A percentile compares a stretch with the other conserved stretches of the same genome.
These are phyloP conservation scores for Aschersonia sp. DNA, from an alignment of 2,329 filamentous ascomycete genomes.

Conservation along the genomic window DNA sequence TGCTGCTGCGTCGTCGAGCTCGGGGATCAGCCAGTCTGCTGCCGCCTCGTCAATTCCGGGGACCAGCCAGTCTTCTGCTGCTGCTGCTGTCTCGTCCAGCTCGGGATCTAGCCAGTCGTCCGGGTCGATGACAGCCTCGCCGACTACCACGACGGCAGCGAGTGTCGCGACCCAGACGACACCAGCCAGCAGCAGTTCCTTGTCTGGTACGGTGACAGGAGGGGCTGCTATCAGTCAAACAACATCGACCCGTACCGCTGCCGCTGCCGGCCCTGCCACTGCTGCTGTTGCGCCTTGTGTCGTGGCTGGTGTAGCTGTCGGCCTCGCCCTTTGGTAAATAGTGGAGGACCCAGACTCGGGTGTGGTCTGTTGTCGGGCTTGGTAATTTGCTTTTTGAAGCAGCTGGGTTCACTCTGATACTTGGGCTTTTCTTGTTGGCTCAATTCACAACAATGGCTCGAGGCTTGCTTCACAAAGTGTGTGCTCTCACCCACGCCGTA, in stretches of 20 bases:
- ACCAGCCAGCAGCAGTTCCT: not conserved
- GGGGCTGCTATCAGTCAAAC: too few relatives aligned
- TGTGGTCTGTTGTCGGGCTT: too few relatives aligned
- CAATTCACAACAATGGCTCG: too few relatives aligned
- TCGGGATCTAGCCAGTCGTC: not conserved
- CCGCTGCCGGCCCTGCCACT: not conserved
- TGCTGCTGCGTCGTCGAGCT: constrained; percentile 2
- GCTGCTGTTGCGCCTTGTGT: constrained; percentile 8
- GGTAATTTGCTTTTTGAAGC: too few relatives aligned
- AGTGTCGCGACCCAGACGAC: constrained; percentile 1
- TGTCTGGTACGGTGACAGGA: not conserved
- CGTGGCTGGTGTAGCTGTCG: constrained; percentile 14
- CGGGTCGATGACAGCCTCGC: not conserved
- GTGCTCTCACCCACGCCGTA: too few relatives aligned
- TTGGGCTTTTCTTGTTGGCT: too few relatives aligned
- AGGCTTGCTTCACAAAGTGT: too few relatives aligned
- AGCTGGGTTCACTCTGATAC: too few relatives aligned
- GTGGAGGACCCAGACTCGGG: too few relatives aligned
- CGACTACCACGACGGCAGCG: not conserved
- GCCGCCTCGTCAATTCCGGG: not conserved
- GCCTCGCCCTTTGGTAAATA: constrained; percentile 12
- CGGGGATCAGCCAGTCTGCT: not conserved
- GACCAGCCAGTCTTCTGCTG: not conserved
- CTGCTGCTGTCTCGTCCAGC: not conserved
- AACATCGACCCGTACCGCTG: not conserved